Percentiles rank a stretch among this genome's conserved stretches.
phyloP scores from a whole-genome alignment of 2,329 filamentous ascomycete species.

The Aureobasidium pullulans region DNA sequence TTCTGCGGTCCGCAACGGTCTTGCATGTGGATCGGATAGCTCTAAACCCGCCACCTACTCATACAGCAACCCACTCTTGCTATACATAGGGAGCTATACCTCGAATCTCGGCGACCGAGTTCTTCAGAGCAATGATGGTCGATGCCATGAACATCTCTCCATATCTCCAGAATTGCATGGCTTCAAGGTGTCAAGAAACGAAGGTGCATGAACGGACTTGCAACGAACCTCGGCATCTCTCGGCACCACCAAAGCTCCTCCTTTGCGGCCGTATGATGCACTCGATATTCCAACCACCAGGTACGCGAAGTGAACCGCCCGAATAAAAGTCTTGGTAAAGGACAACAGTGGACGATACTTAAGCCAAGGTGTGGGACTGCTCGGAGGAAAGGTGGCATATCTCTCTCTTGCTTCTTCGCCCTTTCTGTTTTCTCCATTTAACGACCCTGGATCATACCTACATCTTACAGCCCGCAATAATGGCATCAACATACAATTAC shows the following conservation, averaged over 20 bases:
- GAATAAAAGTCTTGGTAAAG: constrained; percentile 1
- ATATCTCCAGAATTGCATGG: neutral
- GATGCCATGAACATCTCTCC: neutral
- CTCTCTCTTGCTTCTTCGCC: neutral
- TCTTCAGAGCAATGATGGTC: neutral
- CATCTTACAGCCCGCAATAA: neutral
- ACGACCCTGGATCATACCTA: neutral
- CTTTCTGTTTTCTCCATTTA: neutral
- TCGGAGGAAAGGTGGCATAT: neutral
- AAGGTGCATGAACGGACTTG: neutral
- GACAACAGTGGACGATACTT: neutral
- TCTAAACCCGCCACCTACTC: neutral
- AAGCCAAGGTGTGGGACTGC: neutral
- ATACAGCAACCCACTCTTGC: neutral
- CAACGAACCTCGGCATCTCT: constrained; percentile 3
- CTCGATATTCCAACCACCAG: neutral
- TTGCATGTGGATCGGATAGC: neutral
- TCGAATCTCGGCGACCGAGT: neutral
- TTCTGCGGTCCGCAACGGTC: neutral
- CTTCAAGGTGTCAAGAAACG: neutral
- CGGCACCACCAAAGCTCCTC: neutral
- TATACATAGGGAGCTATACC: neutral
- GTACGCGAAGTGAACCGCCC: neutral
- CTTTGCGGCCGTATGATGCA: neutral
- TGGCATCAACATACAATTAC: constrained; percentile 36